A percentile compares a stretch with the other conserved stretches of the same genome.
These are phyloP conservation scores for Solanum sitiens DNA, from an alignment of 257 asterid species.

Conservation along the genomic window DNA sequence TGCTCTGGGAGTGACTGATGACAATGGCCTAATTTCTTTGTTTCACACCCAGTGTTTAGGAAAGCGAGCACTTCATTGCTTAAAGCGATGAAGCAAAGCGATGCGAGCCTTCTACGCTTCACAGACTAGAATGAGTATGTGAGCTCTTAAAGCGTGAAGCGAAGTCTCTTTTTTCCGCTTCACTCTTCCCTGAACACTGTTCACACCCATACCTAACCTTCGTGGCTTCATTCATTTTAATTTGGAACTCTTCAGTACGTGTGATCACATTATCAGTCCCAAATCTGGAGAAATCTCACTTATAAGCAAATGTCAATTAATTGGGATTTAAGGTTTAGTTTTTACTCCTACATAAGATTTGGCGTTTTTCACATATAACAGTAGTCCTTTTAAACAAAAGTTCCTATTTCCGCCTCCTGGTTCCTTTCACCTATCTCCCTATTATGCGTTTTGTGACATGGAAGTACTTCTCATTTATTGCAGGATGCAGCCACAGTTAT, in stretches of 20 bases:
- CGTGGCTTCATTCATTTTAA: neutral
- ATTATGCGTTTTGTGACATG: neutral
- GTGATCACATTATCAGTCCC: neutral
- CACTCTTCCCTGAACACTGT: neutral
- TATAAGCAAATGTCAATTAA: neutral
- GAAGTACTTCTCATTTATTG: neutral
- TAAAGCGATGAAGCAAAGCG: no score
- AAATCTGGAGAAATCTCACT: neutral
- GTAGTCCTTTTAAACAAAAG: neutral
- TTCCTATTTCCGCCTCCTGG: neutral
- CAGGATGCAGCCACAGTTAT: conserved; percentile 82
- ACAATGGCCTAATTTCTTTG: neutral
- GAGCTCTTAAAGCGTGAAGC: no score
- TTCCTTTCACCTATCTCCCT: neutral
- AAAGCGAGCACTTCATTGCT: no score
- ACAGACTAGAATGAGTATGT: no score
- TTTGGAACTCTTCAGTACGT: neutral
- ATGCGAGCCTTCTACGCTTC: no score
- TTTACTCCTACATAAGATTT: neutral
- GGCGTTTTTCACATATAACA: neutral
- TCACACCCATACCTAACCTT: neutral
- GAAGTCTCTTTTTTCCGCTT: no score
- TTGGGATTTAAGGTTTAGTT: neutral
- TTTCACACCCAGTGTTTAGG: neutral
- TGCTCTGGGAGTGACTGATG: neutral